A percentile compares a stretch with the other conserved stretches of the same genome.
Conservation (phyloP, 164 flowering plant species). For the Chimonanthus salicifolius region DNA sequence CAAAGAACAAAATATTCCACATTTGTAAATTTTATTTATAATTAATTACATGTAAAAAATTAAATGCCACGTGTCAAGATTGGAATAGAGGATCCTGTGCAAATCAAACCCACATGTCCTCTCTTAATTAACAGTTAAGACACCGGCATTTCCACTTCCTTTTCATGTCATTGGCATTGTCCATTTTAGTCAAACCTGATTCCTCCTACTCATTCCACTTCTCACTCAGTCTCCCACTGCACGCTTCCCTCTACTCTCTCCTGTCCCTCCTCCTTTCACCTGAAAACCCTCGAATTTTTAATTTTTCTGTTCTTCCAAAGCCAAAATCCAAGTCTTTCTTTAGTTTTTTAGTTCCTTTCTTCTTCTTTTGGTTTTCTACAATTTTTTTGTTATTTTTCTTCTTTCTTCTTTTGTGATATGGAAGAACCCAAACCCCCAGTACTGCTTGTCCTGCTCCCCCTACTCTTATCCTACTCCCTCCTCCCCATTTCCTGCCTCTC, state of each 20-base stretch:
- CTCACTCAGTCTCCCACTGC: neutral
- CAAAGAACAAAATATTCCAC: too few species aligned
- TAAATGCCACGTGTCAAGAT: too few species aligned
- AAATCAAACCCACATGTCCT: neutral
- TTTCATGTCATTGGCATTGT: neutral
- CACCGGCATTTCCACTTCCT: too few species aligned
- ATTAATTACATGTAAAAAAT: too few species aligned
- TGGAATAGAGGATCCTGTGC: neutral
- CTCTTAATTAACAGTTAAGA: neutral
- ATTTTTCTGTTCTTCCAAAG: neutral
- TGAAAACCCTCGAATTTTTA: neutral
- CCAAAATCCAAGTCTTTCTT: neutral
- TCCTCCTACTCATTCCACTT: neutral
- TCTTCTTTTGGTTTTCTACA: neutral
- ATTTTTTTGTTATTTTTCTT: too few species aligned
- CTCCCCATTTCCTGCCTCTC: constrained; percentile 4
- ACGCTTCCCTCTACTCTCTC: neutral
- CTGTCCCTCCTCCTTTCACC: neutral
- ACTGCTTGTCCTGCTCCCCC: constrained; percentile 14
- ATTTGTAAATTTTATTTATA: too few species aligned
- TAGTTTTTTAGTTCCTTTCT: neutral
- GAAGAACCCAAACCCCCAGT: constrained; percentile 9
- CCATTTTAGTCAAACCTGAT: neutral
- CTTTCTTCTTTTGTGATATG: constrained; percentile 12
- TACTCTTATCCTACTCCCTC: constrained; percentile 7